Evolutionary conservation across 352 stramenopile species (phyloP).

Genomic region (Phytopythium delawarense): DNA sequence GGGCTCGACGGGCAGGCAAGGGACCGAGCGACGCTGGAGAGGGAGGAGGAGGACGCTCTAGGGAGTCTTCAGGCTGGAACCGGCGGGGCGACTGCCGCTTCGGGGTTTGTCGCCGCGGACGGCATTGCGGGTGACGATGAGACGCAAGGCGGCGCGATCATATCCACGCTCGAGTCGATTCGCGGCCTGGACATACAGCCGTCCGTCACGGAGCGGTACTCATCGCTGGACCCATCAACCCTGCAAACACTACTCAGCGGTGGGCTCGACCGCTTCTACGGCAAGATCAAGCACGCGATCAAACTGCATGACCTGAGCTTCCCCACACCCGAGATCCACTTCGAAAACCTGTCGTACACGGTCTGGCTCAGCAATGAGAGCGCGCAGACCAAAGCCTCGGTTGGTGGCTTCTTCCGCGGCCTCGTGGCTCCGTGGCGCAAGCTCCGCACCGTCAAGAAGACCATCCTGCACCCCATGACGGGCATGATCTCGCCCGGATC

Average conservation of each 20-base stretch:
- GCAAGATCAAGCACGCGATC: slow-evolving; percentile 35
- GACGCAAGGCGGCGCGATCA: too few relatives aligned
- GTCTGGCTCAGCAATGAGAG: slow-evolving; percentile 35
- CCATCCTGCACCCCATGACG: slow-evolving; percentile 56
- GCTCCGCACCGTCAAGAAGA: slow-evolving; percentile 26
- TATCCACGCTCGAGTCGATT: too few relatives aligned
- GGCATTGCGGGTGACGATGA: too few relatives aligned
- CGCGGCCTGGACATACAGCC: too few relatives aligned
- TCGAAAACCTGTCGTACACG: slow-evolving; percentile 47
- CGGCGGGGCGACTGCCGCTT: too few relatives aligned
- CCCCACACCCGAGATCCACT: slow-evolving; percentile 50
- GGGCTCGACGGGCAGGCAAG: too few relatives aligned
- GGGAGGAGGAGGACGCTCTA: too few relatives aligned
- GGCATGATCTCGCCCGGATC: slow-evolving; percentile 58
- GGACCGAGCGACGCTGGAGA: too few relatives aligned
- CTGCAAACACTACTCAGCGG: slow-evolving; percentile 53
- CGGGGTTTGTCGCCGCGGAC: too few relatives aligned
- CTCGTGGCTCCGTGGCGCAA: slow-evolving; percentile 37
- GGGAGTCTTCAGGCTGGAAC: too few relatives aligned
- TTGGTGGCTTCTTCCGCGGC: slow-evolving; percentile 18
- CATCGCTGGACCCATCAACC: slow-evolving; percentile 30
- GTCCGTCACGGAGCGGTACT: too few relatives aligned
- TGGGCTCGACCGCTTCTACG: slow-evolving; percentile 48
- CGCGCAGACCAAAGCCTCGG: slow-evolving; percentile 29
- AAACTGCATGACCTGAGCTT: slow-evolving; percentile 49